Evolutionary conservation across 2,329 filamentous ascomycete species (phyloP).

Genomic region (Aureobasidium sp.): DNA sequence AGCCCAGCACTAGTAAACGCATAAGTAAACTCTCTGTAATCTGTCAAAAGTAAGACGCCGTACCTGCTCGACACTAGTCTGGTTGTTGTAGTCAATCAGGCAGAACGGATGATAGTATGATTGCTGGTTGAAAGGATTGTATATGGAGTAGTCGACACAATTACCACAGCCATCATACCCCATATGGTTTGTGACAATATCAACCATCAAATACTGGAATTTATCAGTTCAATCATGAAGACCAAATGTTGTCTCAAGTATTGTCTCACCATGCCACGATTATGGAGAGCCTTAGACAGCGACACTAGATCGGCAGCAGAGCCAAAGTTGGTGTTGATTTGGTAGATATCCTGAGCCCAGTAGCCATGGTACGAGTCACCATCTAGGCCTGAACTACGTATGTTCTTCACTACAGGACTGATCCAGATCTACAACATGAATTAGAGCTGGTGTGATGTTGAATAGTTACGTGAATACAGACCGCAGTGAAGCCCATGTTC

Average conservation of each 20-base stretch:
- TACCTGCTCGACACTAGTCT: conserved; percentile 27
- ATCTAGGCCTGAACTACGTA: conserved; percentile 31
- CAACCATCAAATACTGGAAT: conserved; percentile 30
- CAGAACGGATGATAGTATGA: conserved; percentile 49
- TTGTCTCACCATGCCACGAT: conserved; percentile 25
- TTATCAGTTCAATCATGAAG: neutral
- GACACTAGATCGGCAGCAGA: conserved; percentile 31
- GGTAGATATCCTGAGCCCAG: conserved; percentile 46
- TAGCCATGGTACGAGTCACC: conserved; percentile 49
- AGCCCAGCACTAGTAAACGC: conserved; percentile 21
- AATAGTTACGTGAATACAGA: conserved; percentile 31
- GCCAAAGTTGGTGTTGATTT: conserved; percentile 33
- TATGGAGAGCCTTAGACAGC: conserved; percentile 30
- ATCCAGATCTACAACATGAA: conserved; percentile 37
- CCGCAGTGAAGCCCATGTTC: conserved; percentile 53
- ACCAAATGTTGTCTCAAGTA: neutral
- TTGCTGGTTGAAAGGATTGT: conserved; percentile 34
- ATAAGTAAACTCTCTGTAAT: neutral
- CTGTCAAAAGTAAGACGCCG: neutral
- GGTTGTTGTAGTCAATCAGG: conserved; percentile 47
- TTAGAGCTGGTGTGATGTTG: neutral
- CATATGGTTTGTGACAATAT: conserved; percentile 33
- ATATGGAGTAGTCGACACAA: conserved; percentile 28
- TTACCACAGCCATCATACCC: conserved; percentile 27
- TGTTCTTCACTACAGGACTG: conserved; percentile 46